Percentiles rank a stretch among this genome's conserved stretches.
Conservation (phyloP, 2,329 filamentous ascomycete species). For the Arachnomyces sp. region DNA sequence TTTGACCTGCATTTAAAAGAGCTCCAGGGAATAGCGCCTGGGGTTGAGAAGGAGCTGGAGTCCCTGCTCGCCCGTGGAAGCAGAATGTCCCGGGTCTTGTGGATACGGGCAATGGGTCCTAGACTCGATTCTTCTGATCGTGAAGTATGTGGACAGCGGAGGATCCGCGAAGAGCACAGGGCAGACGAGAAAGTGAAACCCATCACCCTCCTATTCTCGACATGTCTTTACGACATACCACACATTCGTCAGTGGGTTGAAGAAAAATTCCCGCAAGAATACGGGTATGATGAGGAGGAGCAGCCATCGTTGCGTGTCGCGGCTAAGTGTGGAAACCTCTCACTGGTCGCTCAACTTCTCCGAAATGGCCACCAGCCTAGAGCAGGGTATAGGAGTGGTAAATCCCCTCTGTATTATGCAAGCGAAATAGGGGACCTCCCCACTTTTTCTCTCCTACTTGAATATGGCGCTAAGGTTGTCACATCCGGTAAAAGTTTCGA, state of each 20-base stretch:
- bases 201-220: too few species aligned
- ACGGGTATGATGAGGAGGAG: too few species aligned
- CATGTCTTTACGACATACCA: not conserved
- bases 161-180: too few species aligned
- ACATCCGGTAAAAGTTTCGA: not conserved
- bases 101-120: not conserved
- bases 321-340: not conserved
- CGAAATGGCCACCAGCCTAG: too few species aligned
- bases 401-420: constrained; percentile 3
- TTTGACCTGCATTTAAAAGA: not conserved
- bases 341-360: not conserved
- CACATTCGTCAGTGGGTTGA: not conserved
- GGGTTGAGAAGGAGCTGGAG: not conserved
- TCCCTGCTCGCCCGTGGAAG: not conserved
- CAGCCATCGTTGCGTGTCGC: not conserved
- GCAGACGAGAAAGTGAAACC: too few species aligned
- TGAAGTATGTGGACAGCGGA: too few species aligned
- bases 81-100: not conserved
- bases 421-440: not conserved
- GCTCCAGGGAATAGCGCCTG: not conserved
- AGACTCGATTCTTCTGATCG: not conserved
- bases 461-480: not conserved
- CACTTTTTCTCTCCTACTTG: not conserved
- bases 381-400: too few species aligned
- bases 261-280: not conserved